Conservation (phyloP, 192 early-diverging fungal genomes). For the Fimicolochytrium jonesii region DNA sequence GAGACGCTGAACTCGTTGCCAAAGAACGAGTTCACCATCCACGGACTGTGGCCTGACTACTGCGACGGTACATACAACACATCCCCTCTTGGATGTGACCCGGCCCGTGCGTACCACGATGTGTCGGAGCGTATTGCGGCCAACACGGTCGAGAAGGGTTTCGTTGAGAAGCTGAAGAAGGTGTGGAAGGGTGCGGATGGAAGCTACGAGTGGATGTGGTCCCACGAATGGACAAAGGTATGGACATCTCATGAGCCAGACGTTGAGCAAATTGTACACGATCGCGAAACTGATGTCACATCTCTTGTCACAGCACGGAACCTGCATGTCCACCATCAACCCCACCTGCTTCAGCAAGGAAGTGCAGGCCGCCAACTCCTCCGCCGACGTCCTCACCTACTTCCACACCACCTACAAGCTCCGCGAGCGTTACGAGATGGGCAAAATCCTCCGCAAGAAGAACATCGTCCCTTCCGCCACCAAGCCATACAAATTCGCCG, state of each 20-base stretch:
- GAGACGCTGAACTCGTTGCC: constrained; percentile 2
- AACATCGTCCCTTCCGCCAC: constrained; percentile 40
- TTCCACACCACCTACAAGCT: constrained; percentile 52
- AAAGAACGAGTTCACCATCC: constrained; percentile 54
- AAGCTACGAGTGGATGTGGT: constrained; percentile 74
- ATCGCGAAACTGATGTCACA: too few relatives aligned
- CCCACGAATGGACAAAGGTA: constrained; percentile 72
- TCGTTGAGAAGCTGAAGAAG: constrained; percentile 48
- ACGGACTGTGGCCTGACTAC: constrained; percentile 78
- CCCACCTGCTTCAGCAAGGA: constrained; percentile 50
- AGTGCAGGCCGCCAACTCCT: constrained; percentile 47
- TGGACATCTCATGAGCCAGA: too few relatives aligned
- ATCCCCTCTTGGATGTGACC: constrained; percentile 58
- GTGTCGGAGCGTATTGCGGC: constrained; percentile 53
- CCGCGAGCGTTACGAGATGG: constrained; percentile 53
- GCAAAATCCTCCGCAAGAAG: constrained; percentile 37
- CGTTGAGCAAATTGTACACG: too few relatives aligned
- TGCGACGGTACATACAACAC: constrained; percentile 49
- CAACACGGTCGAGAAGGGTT: constrained; percentile 33
- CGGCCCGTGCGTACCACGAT: constrained; percentile 49
- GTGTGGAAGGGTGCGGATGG: constrained; percentile 70
- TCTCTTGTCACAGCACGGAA: constrained; percentile 57
- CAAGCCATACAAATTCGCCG: constrained; percentile 14
- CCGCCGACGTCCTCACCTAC: constrained; percentile 46
- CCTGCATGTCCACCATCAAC: constrained; percentile 63